These are phyloP conservation scores for Hypoxylon lienhwacheense DNA, from an alignment of 495 filamentous ascomycete genomes.

Conservation along the genomic window DNA sequence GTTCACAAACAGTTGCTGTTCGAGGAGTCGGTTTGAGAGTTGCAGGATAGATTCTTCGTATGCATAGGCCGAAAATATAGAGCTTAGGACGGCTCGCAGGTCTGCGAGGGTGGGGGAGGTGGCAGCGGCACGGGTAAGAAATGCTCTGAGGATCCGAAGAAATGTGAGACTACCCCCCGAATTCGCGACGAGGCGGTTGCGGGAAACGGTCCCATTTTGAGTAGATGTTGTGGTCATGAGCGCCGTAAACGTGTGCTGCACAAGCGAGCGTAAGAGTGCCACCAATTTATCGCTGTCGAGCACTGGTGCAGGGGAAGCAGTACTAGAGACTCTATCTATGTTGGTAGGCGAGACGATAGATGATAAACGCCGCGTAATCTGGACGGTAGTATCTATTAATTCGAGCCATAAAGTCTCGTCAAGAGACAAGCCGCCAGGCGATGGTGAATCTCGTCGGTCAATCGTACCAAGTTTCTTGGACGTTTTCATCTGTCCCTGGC, in stretches of 20 bases:
- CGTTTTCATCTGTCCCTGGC: conserved; percentile 82
- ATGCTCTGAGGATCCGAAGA: conserved; percentile 84
- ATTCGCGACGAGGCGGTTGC: conserved; percentile 41
- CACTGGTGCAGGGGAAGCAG: conserved; percentile 11
- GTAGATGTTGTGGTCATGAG: conserved; percentile 71
- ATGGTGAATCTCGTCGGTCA: conserved; percentile 50
- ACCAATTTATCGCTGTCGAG: conserved; percentile 61
- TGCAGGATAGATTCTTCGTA: conserved; percentile 87
- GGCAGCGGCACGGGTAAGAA: conserved; percentile 78
- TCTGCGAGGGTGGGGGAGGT: conserved; percentile 86
- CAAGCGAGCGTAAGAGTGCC: conserved; percentile 67
- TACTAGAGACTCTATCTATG: conserved; percentile 34
- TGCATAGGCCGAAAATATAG: conserved; percentile 91
- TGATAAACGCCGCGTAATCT: conserved; percentile 66
- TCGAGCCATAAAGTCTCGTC: conserved; percentile 91
- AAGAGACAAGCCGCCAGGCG: conserved; percentile 65
- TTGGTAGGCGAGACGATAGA: conserved; percentile 32
- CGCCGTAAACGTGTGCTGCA: conserved; percentile 88
- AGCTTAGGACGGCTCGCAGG: conserved; percentile 77
- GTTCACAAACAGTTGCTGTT: conserved; percentile 85
- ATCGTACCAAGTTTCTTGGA: conserved; percentile 42
- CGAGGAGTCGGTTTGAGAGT: conserved; percentile 82
- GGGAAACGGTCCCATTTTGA: conserved; percentile 37
- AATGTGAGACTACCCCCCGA: conserved; percentile 69
- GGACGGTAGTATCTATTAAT: conserved; percentile 80